These are phyloP conservation scores for Pythium sp. DNA, from an alignment of 352 stramenopile species.

Conservation along the genomic window DNA sequence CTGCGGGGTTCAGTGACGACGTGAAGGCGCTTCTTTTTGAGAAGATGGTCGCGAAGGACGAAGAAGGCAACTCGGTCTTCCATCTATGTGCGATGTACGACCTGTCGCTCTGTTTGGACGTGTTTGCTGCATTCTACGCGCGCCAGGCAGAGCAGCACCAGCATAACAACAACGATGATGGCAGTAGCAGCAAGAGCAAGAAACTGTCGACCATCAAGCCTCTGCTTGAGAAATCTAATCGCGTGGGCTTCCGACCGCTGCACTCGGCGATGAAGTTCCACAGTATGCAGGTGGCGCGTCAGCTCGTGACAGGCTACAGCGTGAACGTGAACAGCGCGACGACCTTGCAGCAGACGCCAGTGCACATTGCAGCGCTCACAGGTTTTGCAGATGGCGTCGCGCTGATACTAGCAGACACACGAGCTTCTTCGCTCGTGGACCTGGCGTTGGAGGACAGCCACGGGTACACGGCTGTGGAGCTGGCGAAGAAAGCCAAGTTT, in stretches of 20 bases:
- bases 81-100: conserved; percentile 75
- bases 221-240: conserved; percentile 57
- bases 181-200: not conserved
- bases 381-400: conserved; percentile 41
- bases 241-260: conserved; percentile 57
- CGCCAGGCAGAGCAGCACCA: conserved; percentile 25
- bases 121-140: conserved; percentile 44
- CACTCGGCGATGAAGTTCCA: conserved; percentile 72
- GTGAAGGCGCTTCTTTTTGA: conserved; percentile 51
- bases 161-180: conserved; percentile 10
- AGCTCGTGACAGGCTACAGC: conserved; percentile 33
- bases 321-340: conserved; percentile 50
- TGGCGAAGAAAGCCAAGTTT: conserved; percentile 46
- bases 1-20: conserved; percentile 22
- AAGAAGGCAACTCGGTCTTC: conserved; percentile 78
- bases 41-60: conserved; percentile 49
- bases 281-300: conserved; percentile 23
- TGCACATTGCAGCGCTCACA: conserved; percentile 61
- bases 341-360: conserved; percentile 56
- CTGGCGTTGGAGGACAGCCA: conserved; percentile 39
- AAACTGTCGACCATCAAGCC: conserved; percentile 29
- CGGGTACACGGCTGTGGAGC: conserved; percentile 45
- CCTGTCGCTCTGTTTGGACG: conserved; percentile 39
- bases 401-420: conserved; percentile 37
- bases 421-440: conserved; percentile 19